Evolutionary conservation across 2,329 filamentous ascomycete genomes (phyloP).

Genomic region (Amylocarpus encephaloides): DNA sequence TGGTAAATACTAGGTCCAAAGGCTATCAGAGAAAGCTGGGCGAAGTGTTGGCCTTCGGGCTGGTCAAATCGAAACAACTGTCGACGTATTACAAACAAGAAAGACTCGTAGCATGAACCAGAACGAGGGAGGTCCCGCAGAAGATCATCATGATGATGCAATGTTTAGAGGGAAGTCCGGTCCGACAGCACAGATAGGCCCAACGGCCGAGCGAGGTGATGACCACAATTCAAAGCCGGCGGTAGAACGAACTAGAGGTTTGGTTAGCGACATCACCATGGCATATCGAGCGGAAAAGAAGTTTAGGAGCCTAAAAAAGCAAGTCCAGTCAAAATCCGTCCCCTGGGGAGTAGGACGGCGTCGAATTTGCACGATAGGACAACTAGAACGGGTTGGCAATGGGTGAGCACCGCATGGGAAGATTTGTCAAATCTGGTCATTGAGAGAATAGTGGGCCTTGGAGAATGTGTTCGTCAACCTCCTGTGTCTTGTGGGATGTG

Average conservation of each 20-base stretch:
- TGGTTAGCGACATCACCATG: not conserved
- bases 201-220: not conserved
- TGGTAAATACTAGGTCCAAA: not conserved
- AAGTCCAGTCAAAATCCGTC: not conserved
- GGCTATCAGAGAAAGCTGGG: not conserved
- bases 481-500: too few relatives aligned
- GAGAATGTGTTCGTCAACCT: too few relatives aligned
- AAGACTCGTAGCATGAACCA: constrained; percentile 1
- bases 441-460: too few relatives aligned
- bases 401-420: too few relatives aligned
- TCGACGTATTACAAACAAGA: constrained; percentile 3
- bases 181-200: not conserved
- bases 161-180: constrained; percentile 1
- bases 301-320: not conserved
- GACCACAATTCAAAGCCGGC: not conserved
- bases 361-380: too few relatives aligned
- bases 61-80: constrained; percentile 2
- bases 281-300: not conserved
- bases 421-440: too few relatives aligned
- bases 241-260: too few relatives aligned
- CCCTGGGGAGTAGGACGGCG: not conserved
- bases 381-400: too few relatives aligned
- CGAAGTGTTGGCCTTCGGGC: constrained; percentile 2
- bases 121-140: not conserved
- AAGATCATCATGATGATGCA: not conserved